Conservation (phyloP, 1,284 basidiomycete genomes). For the Fomitiporia mediterranea region DNA sequence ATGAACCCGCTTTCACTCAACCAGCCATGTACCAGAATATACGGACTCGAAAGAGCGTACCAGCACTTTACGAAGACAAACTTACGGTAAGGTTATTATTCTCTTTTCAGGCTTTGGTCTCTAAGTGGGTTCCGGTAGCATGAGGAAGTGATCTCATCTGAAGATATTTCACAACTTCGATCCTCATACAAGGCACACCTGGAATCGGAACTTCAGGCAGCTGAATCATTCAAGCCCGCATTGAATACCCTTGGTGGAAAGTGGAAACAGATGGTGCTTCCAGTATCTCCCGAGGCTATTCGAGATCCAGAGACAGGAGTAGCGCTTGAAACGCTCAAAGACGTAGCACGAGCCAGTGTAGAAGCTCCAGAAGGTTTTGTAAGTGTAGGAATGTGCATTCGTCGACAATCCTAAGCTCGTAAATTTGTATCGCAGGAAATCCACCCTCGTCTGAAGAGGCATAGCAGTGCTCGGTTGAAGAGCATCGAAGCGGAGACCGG, state of each 20-base stretch:
- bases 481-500: slow-evolving; percentile 66
- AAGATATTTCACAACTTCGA: slow-evolving; percentile 49
- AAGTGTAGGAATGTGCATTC: slow-evolving; percentile 29
- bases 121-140: slow-evolving; percentile 1
- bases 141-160: slow-evolving; percentile 49
- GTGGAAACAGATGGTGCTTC: slow-evolving; percentile 75
- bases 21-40: slow-evolving; percentile 89
- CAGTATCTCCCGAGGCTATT: slow-evolving; percentile 48
- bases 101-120: neutral
- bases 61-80: slow-evolving; percentile 75
- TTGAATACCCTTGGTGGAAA: slow-evolving; percentile 51
- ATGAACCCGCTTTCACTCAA: slow-evolving; percentile 87
- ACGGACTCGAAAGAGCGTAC: slow-evolving; percentile 69
- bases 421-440: slow-evolving; percentile 48
- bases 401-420: neutral
- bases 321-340: slow-evolving; percentile 41
- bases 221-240: slow-evolving; percentile 45
- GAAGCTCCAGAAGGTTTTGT: slow-evolving; percentile 73
- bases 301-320: slow-evolving; percentile 69
- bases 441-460: slow-evolving; percentile 73
- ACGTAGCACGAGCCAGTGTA: slow-evolving; percentile 68
- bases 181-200: slow-evolving; percentile 55
- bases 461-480: slow-evolving; percentile 73
- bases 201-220: slow-evolving; percentile 50
- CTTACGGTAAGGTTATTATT: slow-evolving; percentile 51